Conservation (phyloP, 1,284 basidiomycete species). For the Ganoderma meredithae region DNA sequence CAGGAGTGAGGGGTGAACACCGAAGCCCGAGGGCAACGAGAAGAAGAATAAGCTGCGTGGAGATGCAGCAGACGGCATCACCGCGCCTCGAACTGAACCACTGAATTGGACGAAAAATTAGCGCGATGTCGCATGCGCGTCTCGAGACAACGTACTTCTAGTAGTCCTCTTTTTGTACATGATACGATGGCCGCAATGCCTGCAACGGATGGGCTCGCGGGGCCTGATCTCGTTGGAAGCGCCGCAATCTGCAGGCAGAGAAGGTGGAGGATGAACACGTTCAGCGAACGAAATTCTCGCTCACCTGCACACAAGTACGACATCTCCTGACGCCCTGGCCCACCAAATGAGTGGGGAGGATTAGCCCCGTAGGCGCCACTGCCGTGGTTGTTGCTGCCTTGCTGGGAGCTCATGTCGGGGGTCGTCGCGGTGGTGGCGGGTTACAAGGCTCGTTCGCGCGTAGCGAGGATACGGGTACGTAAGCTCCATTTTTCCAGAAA, state of each 20-base stretch:
- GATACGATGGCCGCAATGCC: constrained; percentile 97
- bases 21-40: constrained; percentile 8
- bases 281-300: constrained; percentile 34
- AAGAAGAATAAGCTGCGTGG: constrained; percentile 1
- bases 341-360: constrained; percentile 39
- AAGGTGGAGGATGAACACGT: constrained; percentile 2
- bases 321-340: constrained; percentile 67
- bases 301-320: constrained; percentile 94
- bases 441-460: constrained; percentile 3
- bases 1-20: not conserved
- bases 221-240: constrained; percentile 92
- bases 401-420: constrained; percentile 54
- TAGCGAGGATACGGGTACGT: constrained; percentile 9
- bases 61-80: constrained; percentile 42
- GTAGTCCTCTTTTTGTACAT: constrained; percentile 99
- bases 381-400: constrained; percentile 32
- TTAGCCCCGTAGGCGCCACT: constrained; percentile 22
- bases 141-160: constrained; percentile 71
- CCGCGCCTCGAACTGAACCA: constrained; percentile 91
- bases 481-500: constrained; percentile 1
- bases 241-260: constrained; percentile 78
- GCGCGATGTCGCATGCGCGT: constrained; percentile 25
- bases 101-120: constrained; percentile 57
- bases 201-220: constrained; percentile 95
- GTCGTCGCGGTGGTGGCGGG: constrained; percentile 31